Evolutionary conservation across 169 alveolate species (phyloP), one percentile per base, ranked within the genome.

Genomic region (Plasmodium vivax): DNA sequence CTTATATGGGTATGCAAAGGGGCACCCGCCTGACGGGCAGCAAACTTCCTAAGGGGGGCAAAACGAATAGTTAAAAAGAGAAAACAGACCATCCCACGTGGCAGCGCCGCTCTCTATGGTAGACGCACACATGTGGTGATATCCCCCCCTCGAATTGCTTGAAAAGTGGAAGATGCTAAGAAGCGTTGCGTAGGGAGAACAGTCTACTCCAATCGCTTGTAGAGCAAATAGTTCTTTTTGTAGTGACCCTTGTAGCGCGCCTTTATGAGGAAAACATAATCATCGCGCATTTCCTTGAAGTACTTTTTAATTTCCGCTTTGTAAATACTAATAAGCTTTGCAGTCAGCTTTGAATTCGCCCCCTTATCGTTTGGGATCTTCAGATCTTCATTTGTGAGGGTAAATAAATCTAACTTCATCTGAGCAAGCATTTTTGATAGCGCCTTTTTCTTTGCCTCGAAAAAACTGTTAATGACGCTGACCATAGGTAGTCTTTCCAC

Each of bases 381-480:
- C 16, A 14, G 2, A 19, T 79, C 88, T 3, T 90, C 83, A 58
- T 51, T 19, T 80, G 47, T 7, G 14, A 79, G 56, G 10, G 90
- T 19, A 80, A 79, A 43, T 30, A 90, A 23, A 58, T 90, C 94
- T 38, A 81, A 14, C 72, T 90, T 90, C 79, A 90, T 51, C 16
- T 81, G 72, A 34, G 88, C 58, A n/a, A 90, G 12, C n/a, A 41
- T 79, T 27, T n/a, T 43, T 16, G 83, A 58, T 80, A 90, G 34
- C n/a, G 32, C 27, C 41, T 90, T 90, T 74, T 90, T 90, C 34
- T 90, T 90, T 23, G 54, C 16, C 74, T 90, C 94, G 56, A 90
- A 90, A 45, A 23, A 90, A 23, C 45, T 75, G 82, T 90, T 51
- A 58, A 79, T 79, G 19, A 90, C 74, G 47, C n/a, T n/a, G 45